phyloP scores from a whole-genome alignment of 768 basidiomycete species.

The Tulasnella sp. region DNA sequence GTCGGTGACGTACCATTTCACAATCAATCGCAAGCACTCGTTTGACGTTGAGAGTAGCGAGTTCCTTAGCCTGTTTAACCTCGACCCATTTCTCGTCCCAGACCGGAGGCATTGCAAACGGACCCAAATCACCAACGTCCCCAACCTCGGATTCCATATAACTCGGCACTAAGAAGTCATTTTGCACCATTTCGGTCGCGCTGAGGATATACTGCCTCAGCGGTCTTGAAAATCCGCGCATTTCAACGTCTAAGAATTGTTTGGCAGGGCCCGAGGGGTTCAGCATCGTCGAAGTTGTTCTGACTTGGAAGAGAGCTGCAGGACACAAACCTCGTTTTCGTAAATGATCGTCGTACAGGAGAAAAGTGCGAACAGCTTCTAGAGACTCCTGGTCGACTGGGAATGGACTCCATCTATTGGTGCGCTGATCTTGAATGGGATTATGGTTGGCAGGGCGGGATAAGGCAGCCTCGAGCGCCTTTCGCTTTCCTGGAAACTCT shows the following conservation, averaged over 20 bases:
- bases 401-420: background rate
- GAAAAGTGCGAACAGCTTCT: background rate
- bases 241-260: too few species aligned
- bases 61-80: background rate
- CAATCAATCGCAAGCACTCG: background rate
- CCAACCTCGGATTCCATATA: background rate
- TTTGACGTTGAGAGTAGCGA: background rate
- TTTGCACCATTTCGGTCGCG: slow-evolving; percentile 1
- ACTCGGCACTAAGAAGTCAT: background rate
- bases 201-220: background rate
- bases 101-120: background rate
- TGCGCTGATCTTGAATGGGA: background rate
- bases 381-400: background rate
- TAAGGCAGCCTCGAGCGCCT: background rate
- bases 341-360: background rate
- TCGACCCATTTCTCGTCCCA: background rate
- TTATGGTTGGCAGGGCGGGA: background rate
- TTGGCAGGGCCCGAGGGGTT: background rate
- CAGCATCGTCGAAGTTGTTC: background rate
- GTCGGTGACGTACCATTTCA: background rate
- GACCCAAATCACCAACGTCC: background rate
- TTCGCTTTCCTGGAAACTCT: background rate
- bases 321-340: background rate
- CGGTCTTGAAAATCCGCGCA: background rate
- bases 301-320: background rate